phyloP scores from a whole-genome alignment of 176 grass and related monocot species.

The Bolboschoenus planiculmis region DNA sequence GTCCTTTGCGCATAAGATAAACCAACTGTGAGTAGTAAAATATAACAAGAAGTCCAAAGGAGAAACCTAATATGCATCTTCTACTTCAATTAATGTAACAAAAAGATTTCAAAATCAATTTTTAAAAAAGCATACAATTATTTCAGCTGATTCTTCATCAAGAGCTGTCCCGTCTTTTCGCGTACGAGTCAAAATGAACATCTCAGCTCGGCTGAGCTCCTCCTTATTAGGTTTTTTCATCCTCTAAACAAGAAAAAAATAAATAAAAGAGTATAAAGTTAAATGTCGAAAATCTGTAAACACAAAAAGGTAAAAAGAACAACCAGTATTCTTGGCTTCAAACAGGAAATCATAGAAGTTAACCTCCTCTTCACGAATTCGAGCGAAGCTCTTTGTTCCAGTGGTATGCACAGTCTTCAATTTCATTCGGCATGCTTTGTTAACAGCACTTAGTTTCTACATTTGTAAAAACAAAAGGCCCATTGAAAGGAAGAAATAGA shows the following conservation, averaged over 20 bases:
- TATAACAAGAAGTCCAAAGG: neutral
- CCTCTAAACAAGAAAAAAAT: neutral
- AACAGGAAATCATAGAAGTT: constrained; percentile 3
- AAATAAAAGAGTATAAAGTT: neutral
- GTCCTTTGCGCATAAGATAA: neutral
- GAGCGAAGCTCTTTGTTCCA: constrained; percentile 34
- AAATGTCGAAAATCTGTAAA: neutral
- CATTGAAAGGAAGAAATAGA: neutral
- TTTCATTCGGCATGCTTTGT: neutral
- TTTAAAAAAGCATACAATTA: constrained; percentile 15
- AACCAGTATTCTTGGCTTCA: neutral
- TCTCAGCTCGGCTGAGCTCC: constrained; percentile 14
- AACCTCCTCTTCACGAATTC: constrained; percentile 34
- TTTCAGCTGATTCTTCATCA: constrained; percentile 18
- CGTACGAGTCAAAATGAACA: constrained; percentile 17
- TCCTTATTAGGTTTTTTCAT: constrained; percentile 20
- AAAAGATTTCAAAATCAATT: neutral
- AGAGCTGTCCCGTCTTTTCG: constrained; percentile 12
- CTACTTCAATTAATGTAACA: neutral
- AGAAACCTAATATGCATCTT: neutral
- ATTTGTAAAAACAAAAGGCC: neutral
- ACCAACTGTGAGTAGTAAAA: neutral
- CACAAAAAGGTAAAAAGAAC: neutral
- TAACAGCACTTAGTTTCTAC: neutral
- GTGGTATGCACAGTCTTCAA: constrained; percentile 7